Evolutionary conservation across 2,329 filamentous ascomycete species (phyloP).

Genomic region (Trichothecium roseum): DNA sequence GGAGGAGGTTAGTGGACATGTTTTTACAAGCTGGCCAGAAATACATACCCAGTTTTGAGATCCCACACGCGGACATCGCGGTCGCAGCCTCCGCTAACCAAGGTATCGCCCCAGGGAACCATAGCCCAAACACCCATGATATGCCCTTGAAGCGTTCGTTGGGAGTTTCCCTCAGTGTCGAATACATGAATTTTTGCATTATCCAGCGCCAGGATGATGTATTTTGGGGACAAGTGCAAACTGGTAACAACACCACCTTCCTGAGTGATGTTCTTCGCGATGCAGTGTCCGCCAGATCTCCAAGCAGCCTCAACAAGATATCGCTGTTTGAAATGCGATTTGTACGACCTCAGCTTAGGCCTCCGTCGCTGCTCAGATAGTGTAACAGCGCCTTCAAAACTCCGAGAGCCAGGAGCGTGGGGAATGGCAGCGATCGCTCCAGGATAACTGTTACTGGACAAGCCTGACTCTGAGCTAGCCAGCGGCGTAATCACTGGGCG

Average conservation of each 20-base stretch:
- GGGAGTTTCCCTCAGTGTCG: conserved; percentile 77
- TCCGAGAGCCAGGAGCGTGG: conserved; percentile 33
- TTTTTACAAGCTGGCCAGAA: not conserved
- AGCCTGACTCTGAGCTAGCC: conserved; percentile 24
- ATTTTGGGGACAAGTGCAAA: conserved; percentile 84
- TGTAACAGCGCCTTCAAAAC: conserved; percentile 38
- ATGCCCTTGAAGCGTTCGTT: conserved; percentile 85
- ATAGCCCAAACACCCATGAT: conserved; percentile 99
- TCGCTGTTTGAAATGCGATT: conserved; percentile 94
- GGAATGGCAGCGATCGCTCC: conserved; percentile 25
- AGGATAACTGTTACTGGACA: conserved; percentile 32
- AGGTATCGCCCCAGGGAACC: conserved; percentile 92
- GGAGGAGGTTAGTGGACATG: conserved; percentile 9
- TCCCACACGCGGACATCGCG: conserved; percentile 96
- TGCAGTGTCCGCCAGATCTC: conserved; percentile 80
- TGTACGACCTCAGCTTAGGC: conserved; percentile 70
- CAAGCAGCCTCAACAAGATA: conserved; percentile 97
- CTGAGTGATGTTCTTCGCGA: conserved; percentile 81
- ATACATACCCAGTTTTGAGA: conserved; percentile 69
- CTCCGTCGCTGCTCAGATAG: too few species aligned
- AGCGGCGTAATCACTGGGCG: conserved; percentile 18
- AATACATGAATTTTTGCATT: conserved; percentile 99
- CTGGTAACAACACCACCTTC: conserved; percentile 97
- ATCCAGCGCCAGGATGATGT: conserved; percentile 94
- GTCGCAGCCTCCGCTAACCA: conserved; percentile 95